phyloP scores from a whole-genome alignment of 352 stramenopile genomes.

The Elongisporangium anandrum region DNA sequence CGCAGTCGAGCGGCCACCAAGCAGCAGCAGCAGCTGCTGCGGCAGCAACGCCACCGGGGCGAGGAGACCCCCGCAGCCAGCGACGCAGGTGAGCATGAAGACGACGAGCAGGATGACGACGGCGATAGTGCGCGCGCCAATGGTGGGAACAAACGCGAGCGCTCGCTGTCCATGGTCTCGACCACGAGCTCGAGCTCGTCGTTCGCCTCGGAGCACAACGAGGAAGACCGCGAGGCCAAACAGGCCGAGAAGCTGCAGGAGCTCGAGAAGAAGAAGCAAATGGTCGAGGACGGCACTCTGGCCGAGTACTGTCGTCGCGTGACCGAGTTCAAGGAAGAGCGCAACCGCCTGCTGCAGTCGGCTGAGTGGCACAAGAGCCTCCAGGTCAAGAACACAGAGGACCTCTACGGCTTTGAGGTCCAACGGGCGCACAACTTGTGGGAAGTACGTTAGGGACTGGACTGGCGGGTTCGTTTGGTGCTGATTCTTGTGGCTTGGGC shows the following conservation, averaged over 20 bases:
- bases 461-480: not conserved
- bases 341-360: constrained; percentile 62
- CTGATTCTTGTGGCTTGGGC: not conserved
- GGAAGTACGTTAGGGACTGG: constrained; percentile 28
- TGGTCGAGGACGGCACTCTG: constrained; percentile 80
- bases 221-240: constrained; percentile 23
- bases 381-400: constrained; percentile 79
- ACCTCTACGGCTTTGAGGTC: constrained; percentile 76
- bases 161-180: constrained; percentile 65
- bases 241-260: constrained; percentile 62
- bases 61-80: constrained; percentile 25
- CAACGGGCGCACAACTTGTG: constrained; percentile 68
- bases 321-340: constrained; percentile 79
- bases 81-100: constrained; percentile 17
- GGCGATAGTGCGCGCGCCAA: constrained; percentile 1
- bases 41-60: constrained; percentile 13
- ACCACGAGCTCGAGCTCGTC: constrained; percentile 51
- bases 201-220: constrained; percentile 36
- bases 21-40: constrained; percentile 10
- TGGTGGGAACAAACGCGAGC: constrained; percentile 25
- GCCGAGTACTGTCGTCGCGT: constrained; percentile 81
- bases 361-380: constrained; percentile 80
- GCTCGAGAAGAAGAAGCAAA: constrained; percentile 80
- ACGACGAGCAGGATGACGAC: constrained; percentile 15
- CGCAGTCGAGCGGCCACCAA: constrained; percentile 19